These are phyloP conservation scores for Lablab purpureus DNA, from an alignment of 306 rosid genomes.

Conservation along the genomic window DNA sequence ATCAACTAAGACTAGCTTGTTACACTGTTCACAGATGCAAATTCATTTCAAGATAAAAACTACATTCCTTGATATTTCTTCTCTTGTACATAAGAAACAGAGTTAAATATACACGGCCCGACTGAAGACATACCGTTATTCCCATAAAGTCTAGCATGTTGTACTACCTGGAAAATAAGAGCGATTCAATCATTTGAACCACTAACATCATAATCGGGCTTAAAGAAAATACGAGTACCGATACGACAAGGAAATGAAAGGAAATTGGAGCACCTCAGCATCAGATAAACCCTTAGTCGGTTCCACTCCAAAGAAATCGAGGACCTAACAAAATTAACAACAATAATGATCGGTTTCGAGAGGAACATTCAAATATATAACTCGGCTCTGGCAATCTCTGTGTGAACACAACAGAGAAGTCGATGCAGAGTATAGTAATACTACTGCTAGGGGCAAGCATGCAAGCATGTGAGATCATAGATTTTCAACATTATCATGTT, in stretches of 20 bases:
- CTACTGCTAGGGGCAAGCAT: slow-evolving; percentile 8
- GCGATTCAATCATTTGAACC: slow-evolving; percentile 7
- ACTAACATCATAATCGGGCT: slow-evolving; percentile 3
- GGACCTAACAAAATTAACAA: slow-evolving; percentile 58
- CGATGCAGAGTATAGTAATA: slow-evolving; percentile 1
- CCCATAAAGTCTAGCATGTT: slow-evolving; percentile 78
- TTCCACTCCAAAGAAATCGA: slow-evolving; percentile 89
- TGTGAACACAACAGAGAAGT: slow-evolving; percentile 24
- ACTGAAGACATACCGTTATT: slow-evolving; percentile 70
- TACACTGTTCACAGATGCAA: slow-evolving; percentile 5
- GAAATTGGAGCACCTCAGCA: slow-evolving; percentile 61
- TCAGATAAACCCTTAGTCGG: slow-evolving; percentile 81
- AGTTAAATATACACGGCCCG: not conserved
- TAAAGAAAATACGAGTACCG: slow-evolving; percentile 9
- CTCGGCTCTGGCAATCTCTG: slow-evolving; percentile 25
- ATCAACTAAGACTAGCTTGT: slow-evolving; percentile 9
- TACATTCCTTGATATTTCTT: slow-evolving; percentile 34
- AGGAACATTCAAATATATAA: slow-evolving; percentile 26
- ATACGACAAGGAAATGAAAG: not conserved
- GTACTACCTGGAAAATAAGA: slow-evolving; percentile 62
- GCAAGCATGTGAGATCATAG: not conserved
- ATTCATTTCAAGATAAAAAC: slow-evolving; percentile 38
- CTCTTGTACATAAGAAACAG: slow-evolving; percentile 9
- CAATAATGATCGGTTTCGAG: not conserved
- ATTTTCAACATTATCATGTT: slow-evolving; percentile 27